Conservation (phyloP, 2,329 filamentous ascomycete genomes). For the Diaporthe humulicola region DNA sequence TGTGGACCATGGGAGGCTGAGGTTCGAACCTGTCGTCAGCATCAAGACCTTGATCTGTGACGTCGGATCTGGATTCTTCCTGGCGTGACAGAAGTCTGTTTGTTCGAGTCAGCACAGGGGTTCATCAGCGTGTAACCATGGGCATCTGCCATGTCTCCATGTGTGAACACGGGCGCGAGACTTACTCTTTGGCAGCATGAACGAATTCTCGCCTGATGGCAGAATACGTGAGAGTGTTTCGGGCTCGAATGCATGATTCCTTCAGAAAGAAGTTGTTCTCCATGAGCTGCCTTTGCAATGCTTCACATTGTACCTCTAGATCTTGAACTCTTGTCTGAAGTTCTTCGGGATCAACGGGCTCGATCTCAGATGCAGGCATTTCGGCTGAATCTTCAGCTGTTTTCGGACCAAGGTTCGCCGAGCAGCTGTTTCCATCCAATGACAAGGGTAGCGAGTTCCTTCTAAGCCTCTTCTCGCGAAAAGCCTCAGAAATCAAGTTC, state of each 20-base stretch:
- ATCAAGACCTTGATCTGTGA: neutral
- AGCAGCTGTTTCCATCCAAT: too few species aligned
- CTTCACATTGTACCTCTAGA: neutral
- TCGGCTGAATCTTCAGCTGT: neutral
- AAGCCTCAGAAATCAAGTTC: neutral
- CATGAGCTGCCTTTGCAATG: neutral
- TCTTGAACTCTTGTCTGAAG: neutral
- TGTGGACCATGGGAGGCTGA: neutral
- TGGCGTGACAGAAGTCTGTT: neutral
- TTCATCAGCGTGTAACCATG: neutral
- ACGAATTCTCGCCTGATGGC: neutral
- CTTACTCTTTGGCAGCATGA: conserved; percentile 1
- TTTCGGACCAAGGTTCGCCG: neutral
- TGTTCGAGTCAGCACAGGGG: neutral
- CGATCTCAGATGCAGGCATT: neutral
- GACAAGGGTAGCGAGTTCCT: neutral
- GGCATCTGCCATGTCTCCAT: neutral
- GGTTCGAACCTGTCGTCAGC: neutral
- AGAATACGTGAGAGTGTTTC: neutral
- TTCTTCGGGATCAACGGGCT: neutral
- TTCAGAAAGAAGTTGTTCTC: neutral
- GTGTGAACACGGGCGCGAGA: neutral
- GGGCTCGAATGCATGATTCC: neutral
- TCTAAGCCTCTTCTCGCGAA: neutral
- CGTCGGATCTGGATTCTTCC: neutral